Evolutionary conservation across 768 basidiomycete genomes (phyloP), one percentile per base, ranked within the genome.

Genomic region (Coprinopsis cinerea): DNA sequence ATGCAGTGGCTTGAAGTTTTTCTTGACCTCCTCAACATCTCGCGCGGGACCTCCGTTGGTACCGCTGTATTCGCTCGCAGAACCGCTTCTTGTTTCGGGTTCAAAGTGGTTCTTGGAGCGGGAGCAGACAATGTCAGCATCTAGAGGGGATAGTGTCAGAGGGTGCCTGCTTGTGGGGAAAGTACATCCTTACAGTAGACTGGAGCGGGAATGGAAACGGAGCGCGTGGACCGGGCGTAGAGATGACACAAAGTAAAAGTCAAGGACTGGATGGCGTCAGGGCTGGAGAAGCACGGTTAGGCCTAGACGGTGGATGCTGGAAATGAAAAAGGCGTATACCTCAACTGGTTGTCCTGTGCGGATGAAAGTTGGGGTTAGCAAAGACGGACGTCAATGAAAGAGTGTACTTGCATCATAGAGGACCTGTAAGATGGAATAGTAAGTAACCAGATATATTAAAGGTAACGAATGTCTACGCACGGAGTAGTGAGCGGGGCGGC

Each of bases 201-300:
- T 0, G 87, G 87, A 0, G 87, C 86, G 0, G 87, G 87, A 34
- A 88, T 88, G 0, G 87, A 89, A 0, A 89, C 88, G 0, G 85
- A 83, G 5, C 87, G 80, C 0, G 88, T 88, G 0, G 85, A 73
- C 0, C 85, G 75, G 0, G 86, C 85, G 45, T 87, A 89, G 2
- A 87, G 79, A 42, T 89, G 85, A 57, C 87, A 89, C 0, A 89
- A 66, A 0, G 82, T 77, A 44, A 81, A 89, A 0, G 83, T 74
- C 0, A 91, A 61, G 0, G 77, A 73, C 56, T 92, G 90, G 35
- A 92, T 64, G 14, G 78, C 75, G 57, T 88, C 83, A 15, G 83
- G 72, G 20, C 82, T 85, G 46, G 34, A 9, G 15, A 15, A 32
- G 15, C 15, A 15, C 15, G 6, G 7, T 40, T 17, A 40, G 18